Base-by-base conservation (phyloP, 2,329 filamentous ascomycete species). In the Ceratocystis papillata region DNA sequence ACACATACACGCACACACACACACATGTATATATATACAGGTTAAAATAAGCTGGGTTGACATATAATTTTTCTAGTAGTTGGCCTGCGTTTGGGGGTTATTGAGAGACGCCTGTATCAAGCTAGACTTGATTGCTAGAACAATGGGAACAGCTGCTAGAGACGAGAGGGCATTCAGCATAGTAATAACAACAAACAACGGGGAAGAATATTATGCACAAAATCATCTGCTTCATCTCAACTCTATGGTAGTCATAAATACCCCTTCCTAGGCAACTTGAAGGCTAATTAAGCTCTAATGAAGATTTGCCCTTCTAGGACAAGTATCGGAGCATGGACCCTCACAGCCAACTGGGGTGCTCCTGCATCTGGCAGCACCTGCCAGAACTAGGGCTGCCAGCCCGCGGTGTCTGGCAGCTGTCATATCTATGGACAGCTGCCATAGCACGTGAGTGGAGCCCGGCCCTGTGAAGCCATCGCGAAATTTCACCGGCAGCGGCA, bases 361-460 rank as follows among this genome's bases (percentile, higher is more conserved):
- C 0, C 12, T 33, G 22, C 55, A 59, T 28, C 28, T 48, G 25
- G 1, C 25, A 33, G 15, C 61, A 63, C 44, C 61, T 50, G 61
- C 5, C 61, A 30, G 1, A 1, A 8, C 15, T 2, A 25, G 2
- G 0, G 6, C 15, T 33, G 5, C 28, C 53, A 33, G 7, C n/a
- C 4, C 5, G 4, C 1, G 1, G 3, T 1, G 5, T 1, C 17
- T 48, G 55, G 12, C 64, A 65, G 44, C 44, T 65, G 64, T 6
- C 55, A n/a, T n/a, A n/a, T n/a, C n/a, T n/a, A n/a, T n/a, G n/a
- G 62, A 7, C 55, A 65, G 64, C 53, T 65, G 60, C 5, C 61
- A 1, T 53, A 57, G 62, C 67, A 67, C 67, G 63, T 68, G 66
- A 66, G 63, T 53, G 53, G 37, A 63, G 66, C 22, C 63, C 55